phyloP scores from a whole-genome alignment of 768 basidiomycete species.

The Xerocomellus chrysenteron region DNA sequence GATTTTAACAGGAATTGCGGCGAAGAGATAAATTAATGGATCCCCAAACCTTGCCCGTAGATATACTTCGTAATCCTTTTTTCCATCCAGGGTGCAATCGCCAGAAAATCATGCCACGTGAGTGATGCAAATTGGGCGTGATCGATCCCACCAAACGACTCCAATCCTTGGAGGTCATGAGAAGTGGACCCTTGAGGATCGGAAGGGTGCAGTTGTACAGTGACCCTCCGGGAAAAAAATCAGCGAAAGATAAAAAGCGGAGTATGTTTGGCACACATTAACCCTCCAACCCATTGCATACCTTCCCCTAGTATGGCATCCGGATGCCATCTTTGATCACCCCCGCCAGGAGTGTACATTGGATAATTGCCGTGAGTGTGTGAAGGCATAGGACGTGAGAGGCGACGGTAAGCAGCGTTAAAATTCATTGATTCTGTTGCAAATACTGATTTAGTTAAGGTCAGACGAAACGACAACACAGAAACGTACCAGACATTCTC shows the following conservation, averaged over 20 bases:
- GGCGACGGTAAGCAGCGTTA: conserved; percentile 37
- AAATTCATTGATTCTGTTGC: conserved; percentile 1
- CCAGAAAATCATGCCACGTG: conserved; percentile 63
- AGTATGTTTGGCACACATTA: conserved; percentile 51
- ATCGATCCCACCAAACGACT: conserved; percentile 46
- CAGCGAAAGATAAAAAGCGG: background rate
- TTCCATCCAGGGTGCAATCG: conserved; percentile 80
- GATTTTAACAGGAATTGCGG: background rate
- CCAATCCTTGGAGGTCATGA: conserved; percentile 45
- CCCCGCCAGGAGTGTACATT: conserved; percentile 67
- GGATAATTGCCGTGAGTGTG: conserved; percentile 62
- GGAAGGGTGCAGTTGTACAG: conserved; percentile 54
- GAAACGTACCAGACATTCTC: conserved; percentile 1
- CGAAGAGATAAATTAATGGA: conserved; percentile 25
- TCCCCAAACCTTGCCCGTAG: conserved; percentile 71
- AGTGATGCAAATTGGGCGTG: conserved; percentile 69
- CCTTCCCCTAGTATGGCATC: conserved; percentile 56
- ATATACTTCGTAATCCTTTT: conserved; percentile 62
- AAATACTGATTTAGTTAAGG: background rate
- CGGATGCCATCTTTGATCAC: conserved; percentile 61
- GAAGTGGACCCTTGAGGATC: conserved; percentile 39
- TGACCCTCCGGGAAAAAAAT: conserved; percentile 45
- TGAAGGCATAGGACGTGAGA: conserved; percentile 59
- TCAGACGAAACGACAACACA: background rate
- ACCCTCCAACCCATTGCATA: conserved; percentile 68